Evolutionary conservation across 208 protist genomes (phyloP), one percentile per base, ranked within the genome.

Genomic region (Trypanosoma lewisi): DNA sequence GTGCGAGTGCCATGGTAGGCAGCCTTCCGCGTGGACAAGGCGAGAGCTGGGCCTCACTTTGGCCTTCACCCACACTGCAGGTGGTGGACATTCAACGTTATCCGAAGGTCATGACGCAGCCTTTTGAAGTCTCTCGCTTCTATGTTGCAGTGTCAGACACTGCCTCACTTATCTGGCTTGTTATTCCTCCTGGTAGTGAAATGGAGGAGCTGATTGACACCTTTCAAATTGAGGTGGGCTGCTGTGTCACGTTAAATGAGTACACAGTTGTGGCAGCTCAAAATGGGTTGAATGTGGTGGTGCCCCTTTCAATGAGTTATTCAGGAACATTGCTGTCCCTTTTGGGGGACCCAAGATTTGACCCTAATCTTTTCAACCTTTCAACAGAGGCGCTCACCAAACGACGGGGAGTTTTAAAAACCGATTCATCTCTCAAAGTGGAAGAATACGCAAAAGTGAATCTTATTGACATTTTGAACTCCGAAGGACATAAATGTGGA

Each of bases 81-180:
- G 66, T 93, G 6, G 77, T 92, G 33, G 80, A 89, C 48, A 91
- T 93, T 56, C 83, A 95, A 37, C 79, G 86, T 21, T 89, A 84
- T 66, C 83, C 78, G 11, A 60, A 42, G 14, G 11, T 44, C 9
- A 49, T 65, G 14, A 41, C 56, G 31, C 49, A 67, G 1, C 7
- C 36, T 19, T 34, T 45, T 27, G 64, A 31, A 12, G 34, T 57
- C 8, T 83, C 72, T 1, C 73, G 83, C 2, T 97, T 96, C 72
- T 91, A 90, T 53, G n/a, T 89, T 0, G 89, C 91, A 1, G 52
- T 83, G 2, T 87, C 79, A 2, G 82, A 90, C 52, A 78, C 70
- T 5, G 34, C 77, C 42, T 64, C 76, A n/a, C 34, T 85, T 2
- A 60, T 95, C 7, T 95, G 82, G 78, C 30, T 82, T 21, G 67